These are phyloP conservation scores for Salix caprea DNA, from an alignment of 345 rosid genomes.

Conservation along the genomic window DNA sequence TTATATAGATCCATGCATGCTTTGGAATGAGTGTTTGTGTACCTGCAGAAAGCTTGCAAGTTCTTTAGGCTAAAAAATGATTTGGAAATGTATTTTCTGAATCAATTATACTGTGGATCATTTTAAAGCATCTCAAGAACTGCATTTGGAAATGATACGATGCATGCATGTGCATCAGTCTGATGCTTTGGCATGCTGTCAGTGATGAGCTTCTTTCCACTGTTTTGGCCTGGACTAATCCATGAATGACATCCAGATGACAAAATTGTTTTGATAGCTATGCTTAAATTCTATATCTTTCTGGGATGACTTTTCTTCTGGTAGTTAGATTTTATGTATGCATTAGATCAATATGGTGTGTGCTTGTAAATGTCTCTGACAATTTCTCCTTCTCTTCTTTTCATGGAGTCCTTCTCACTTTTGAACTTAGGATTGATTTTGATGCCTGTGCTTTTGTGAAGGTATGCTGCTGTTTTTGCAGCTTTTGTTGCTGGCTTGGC, in stretches of 20 bases:
- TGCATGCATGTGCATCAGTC: no score
- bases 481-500: slow-evolving; percentile 93
- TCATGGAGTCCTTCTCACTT: not conserved
- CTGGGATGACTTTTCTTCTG: not conserved
- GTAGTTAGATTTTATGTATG: not conserved
- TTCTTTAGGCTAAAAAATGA: no score
- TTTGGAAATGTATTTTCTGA: no score
- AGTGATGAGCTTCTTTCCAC: no score
- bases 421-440: not conserved
- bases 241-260: not conserved
- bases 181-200: no score
- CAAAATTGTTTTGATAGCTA: not conserved
- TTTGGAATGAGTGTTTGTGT: no score
- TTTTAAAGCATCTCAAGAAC: no score
- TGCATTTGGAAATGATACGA: no score
- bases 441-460: slow-evolving; percentile 17
- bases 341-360: not conserved
- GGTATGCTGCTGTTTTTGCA: slow-evolving; percentile 84
- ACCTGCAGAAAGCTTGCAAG: no score
- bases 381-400: not conserved
- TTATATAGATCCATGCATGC: no score
- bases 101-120: no score
- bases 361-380: not conserved
- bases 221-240: not conserved
- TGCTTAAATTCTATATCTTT: not conserved